Conservation (phyloP, 495 filamentous ascomycete genomes). For the Diplogelasinospora grovesii region DNA sequence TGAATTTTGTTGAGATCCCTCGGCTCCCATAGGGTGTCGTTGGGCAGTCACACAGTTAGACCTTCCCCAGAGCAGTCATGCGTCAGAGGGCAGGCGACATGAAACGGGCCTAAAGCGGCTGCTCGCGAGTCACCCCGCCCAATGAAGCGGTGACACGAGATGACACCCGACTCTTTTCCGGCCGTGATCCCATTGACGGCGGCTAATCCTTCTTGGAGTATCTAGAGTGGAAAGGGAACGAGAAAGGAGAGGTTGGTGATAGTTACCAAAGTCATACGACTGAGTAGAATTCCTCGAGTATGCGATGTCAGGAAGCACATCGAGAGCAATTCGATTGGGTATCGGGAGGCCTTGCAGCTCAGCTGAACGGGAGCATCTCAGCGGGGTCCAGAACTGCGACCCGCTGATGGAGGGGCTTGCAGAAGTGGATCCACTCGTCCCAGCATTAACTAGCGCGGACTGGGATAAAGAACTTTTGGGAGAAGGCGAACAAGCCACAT, state of each 20-base stretch:
- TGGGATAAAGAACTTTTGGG: neutral
- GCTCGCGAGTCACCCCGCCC: conserved; percentile 13
- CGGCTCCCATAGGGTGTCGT: conserved; percentile 10
- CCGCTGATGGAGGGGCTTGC: conserved; percentile 8
- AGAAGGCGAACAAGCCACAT: conserved; percentile 25
- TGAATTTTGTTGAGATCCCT: conserved; percentile 1
- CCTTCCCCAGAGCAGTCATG: conserved; percentile 18
- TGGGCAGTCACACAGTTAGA: conserved; percentile 29
- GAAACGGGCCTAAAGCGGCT: conserved; percentile 28
- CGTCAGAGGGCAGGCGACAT: conserved; percentile 21
- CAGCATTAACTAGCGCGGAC: neutral
- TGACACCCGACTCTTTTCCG: too few relatives aligned
- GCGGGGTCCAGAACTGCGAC: conserved; percentile 11
- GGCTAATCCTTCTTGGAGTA: too few relatives aligned
- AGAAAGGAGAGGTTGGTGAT: too few relatives aligned
- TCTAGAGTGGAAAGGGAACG: too few relatives aligned
- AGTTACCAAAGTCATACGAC: too few relatives aligned
- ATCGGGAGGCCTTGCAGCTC: too few relatives aligned
- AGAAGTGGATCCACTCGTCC: neutral
- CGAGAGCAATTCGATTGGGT: too few relatives aligned
- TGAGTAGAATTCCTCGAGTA: too few relatives aligned
- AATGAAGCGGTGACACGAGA: conserved; percentile 24
- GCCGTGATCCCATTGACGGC: too few relatives aligned
- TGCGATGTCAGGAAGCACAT: too few relatives aligned
- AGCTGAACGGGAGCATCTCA: too few relatives aligned